Conservation (phyloP, 2,329 filamentous ascomycete genomes). For the Xylariaceae sp. region DNA sequence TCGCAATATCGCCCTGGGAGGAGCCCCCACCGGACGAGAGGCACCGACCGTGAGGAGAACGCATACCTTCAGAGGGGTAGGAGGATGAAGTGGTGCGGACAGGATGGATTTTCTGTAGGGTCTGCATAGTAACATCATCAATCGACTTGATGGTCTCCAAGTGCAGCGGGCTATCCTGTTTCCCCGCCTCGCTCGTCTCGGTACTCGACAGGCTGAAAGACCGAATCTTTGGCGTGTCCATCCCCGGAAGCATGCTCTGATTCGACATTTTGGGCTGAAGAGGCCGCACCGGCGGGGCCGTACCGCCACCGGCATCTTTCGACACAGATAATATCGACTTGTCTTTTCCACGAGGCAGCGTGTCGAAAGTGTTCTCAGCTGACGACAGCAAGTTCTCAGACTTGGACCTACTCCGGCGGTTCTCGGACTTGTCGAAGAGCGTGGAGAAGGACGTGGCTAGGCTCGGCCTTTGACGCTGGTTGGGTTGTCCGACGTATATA, state of each 20-base stretch:
- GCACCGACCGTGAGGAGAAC: slow-evolving; percentile 6
- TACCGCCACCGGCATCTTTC: neutral
- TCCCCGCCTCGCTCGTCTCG: neutral
- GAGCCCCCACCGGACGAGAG: slow-evolving; percentile 12
- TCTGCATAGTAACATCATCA: neutral
- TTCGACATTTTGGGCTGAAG: neutral
- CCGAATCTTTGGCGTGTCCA: slow-evolving; percentile 3
- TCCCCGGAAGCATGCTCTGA: neutral
- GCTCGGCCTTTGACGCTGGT: slow-evolving; percentile 6
- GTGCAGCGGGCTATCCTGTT: neutral
- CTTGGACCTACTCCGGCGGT: slow-evolving; percentile 2
- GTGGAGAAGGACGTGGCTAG: slow-evolving; percentile 13
- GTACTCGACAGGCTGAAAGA: slow-evolving; percentile 9
- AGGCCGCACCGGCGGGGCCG: neutral
- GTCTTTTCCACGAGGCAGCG: neutral
- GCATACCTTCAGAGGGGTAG: slow-evolving; percentile 19
- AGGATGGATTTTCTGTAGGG: neutral
- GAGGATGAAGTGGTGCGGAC: slow-evolving; percentile 14
- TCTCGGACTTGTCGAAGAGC: slow-evolving; percentile 15
- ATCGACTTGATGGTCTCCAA: neutral
- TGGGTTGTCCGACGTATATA: slow-evolving; percentile 10
- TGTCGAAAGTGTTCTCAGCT: neutral
- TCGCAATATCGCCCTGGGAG: neutral
- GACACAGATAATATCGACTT: neutral
- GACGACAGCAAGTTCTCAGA: slow-evolving; percentile 11